Percentiles rank a stretch among this genome's conserved stretches.
These are phyloP conservation scores for Globisporangium alternatum DNA, from an alignment of 352 stramenopile genomes.

Conservation along the genomic window DNA sequence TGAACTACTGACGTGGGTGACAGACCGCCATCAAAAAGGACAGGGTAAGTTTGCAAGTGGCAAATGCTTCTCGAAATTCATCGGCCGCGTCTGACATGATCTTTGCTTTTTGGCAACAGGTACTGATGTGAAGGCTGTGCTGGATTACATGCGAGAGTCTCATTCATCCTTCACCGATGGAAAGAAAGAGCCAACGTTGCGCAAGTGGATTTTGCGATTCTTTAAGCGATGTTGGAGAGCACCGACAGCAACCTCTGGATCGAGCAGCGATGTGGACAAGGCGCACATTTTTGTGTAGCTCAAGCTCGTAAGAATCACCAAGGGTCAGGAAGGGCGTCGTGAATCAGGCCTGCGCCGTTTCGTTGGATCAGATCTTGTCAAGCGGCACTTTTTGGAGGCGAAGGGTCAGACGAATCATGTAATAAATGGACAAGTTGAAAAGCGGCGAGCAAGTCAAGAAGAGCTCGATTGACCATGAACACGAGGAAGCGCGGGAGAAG, in stretches of 20 bases:
- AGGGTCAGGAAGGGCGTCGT: too few relatives aligned
- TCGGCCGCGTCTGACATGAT: conserved; percentile 1
- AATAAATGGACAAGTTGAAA: conserved; percentile 1
- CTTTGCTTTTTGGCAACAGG: conserved; percentile 20
- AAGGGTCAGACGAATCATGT: conserved; percentile 3
- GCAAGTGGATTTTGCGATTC: conserved; percentile 81
- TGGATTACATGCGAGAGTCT: conserved; percentile 66
- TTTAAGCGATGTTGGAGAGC: conserved; percentile 72
- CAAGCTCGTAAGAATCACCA: not conserved
- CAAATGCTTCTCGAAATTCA: not conserved
- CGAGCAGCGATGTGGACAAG: conserved; percentile 40
- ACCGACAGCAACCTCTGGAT: conserved; percentile 19
- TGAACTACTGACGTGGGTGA: conserved; percentile 72
- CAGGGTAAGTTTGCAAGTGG: conserved; percentile 25
- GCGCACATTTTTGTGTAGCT: conserved; percentile 56
- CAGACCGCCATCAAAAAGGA: conserved; percentile 58
- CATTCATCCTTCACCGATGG: conserved; percentile 70
- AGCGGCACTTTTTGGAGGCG: not conserved
- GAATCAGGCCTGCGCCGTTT: not conserved
- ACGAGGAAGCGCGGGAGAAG: conserved; percentile 3
- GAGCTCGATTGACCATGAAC: not conserved
- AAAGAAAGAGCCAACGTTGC: conserved; percentile 76
- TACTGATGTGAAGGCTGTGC: conserved; percentile 63
- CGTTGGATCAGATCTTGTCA: conserved; percentile 3
- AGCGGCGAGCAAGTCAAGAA: not conserved